These are phyloP conservation scores for Penicillium canescens DNA, from an alignment of 495 filamentous ascomycete genomes.

Conservation along the genomic window DNA sequence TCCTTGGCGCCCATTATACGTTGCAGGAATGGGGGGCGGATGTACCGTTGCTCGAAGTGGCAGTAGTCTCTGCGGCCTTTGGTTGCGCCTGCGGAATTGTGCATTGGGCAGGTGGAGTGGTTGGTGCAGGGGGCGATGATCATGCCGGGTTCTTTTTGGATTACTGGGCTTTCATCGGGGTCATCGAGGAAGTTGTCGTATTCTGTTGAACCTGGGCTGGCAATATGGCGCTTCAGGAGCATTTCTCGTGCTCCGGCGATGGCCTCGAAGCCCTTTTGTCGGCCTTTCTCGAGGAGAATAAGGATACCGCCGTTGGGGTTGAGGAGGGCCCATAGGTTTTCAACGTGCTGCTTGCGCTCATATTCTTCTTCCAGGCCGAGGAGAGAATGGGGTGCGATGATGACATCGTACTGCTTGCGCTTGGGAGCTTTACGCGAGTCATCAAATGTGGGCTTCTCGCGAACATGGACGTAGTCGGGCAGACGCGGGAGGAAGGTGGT, in stretches of 20 bases:
- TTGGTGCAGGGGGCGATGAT: conserved; percentile 97
- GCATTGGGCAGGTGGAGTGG: conserved; percentile 87
- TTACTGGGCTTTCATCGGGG: conserved; percentile 30
- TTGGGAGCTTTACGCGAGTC: conserved; percentile 45
- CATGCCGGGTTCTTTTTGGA: conserved; percentile 73
- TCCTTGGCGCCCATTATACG: conserved; percentile 67
- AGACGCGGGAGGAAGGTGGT: conserved; percentile 90
- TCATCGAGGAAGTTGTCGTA: conserved; percentile 42
- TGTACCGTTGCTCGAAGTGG: conserved; percentile 85
- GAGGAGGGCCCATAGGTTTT: conserved; percentile 87
- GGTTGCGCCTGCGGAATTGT: conserved; percentile 63
- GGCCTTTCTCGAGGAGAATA: conserved; percentile 87
- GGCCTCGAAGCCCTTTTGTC: conserved; percentile 88
- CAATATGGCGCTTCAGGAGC: conserved; percentile 73
- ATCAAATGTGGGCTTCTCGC: conserved; percentile 47
- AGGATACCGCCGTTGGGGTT: conserved; percentile 84
- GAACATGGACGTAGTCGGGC: conserved; percentile 80
- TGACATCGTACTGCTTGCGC: conserved; percentile 82
- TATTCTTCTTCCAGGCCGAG: conserved; percentile 71
- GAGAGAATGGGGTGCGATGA: conserved; percentile 83
- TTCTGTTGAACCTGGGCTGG: conserved; percentile 58
- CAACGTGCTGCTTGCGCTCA: conserved; percentile 70
- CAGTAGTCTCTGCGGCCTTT: conserved; percentile 84
- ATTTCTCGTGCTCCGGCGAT: conserved; percentile 79
- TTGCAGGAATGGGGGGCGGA: conserved; percentile 81